Evolutionary conservation across 208 protist genomes (phyloP), one percentile per base, ranked within the genome.

Genomic region (Balamuthia mandrillaris): DNA sequence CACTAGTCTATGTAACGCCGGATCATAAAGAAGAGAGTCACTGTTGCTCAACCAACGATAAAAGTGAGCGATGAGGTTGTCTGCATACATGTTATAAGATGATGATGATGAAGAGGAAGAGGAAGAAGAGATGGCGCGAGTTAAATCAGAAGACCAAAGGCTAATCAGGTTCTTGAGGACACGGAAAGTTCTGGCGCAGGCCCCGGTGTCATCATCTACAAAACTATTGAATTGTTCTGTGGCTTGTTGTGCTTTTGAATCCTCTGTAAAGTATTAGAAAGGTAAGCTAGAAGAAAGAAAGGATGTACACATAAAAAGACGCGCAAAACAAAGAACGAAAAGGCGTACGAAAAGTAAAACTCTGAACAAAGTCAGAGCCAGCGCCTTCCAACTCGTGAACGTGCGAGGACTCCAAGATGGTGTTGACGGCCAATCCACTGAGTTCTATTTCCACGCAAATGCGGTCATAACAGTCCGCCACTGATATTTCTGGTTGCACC

Each of bases 391-490:
- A 35, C 66, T 86, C 81, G 41, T 86, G 60, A 9, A 86, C 77
- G 14, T 52, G 39, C 33, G 29, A 44, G 5, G 81, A 56, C 58
- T 92, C 81, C 5, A 95, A 49, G n/a, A 96, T 88, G 2, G 93
- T 81, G 66, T 92, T 93, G 5, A 93, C 82, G 5, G 91, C 85
- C 0, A 96, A 52, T 12, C 52, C 75, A 10, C 9, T 29, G 4
- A 95, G 21, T 14, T 90, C 58, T 0, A 95, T 41, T 52, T 95
- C 93, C 3, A 94, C 81, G 42, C 81, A 95, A 39, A 92, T 60
- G 12, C 45, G 85, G 16, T 78, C 70, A 66, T 95, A 94, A 21
- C 45, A 85, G 60, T 88, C 91, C 1, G 88, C 66, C 1, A 87
- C 24, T n/a, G 78, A 84, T n/a, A 94, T 68, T 66, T 91, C 84